Evolutionary conservation across 371 early-diverging fungal species (phyloP), one percentile per base, ranked within the genome.

Genomic region (Funneliformis caledonium): DNA sequence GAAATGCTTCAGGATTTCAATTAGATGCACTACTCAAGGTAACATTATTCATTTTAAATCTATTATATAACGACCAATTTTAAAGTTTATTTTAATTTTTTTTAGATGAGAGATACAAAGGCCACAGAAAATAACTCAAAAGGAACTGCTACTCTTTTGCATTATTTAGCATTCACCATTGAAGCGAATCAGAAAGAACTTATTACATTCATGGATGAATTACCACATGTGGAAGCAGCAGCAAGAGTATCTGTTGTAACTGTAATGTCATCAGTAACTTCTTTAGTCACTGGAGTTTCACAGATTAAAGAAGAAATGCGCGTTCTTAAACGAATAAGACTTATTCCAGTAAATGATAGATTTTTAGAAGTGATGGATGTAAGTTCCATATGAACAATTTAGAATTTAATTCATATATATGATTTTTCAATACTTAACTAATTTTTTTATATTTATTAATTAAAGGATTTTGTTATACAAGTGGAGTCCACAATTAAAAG

Each of bases 1-100:
- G 96, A 16, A 91, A 93, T 82, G 96, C 96, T 4, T 88, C 88
- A 80, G 96, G 96, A 0, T 96, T 95, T 83, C 88, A 89, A 76
- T 80, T 96, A 22, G 92, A 93, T 59, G 91, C 92, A 0, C 50
- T 42, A 10, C 68, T 45, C 8, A 56, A 78, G 70, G 70, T 69
- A 43, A 73, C 19, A 22, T 26, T 16, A 16, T n/a, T 42, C 12
- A n/a, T 22, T 67, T 75, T 26, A 37, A 31, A 47, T 26, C 2
- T 42, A 19, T 60, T 56, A 74, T 47, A 48, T 8, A 52, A 19
- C 10, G 11, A 52, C 10, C 10, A 19, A 60, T 22, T 59, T 42
- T 61, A 11, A 47, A 22, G 1, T 37, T 37, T 37, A 37, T 37
- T 37, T 37, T 37, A 37, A n/a, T n/a, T 10, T 31, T 31, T 26